A percentile compares a stretch with the other conserved stretches of the same genome.
phyloP scores from a whole-genome alignment of 306 rosid species.

The Cucurbita maxima region DNA sequence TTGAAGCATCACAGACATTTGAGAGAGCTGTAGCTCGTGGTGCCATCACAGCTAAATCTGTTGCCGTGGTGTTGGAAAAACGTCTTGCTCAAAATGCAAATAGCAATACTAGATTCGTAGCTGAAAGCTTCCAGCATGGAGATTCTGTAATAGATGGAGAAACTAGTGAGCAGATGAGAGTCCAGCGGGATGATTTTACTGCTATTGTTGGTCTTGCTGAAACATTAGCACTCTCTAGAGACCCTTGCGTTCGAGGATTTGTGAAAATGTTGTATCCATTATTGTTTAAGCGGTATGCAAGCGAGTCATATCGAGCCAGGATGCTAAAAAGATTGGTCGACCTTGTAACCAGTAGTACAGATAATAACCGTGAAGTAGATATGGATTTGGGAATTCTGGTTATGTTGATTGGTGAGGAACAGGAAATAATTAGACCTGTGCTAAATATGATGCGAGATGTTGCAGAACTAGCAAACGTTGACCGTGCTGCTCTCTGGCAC shows the following conservation, averaged over 20 bases:
- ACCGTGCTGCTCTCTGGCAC: conserved; percentile 95
- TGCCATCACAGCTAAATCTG: conserved; percentile 65
- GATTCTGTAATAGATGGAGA: conserved; percentile 52
- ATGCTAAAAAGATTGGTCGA: conserved; percentile 89
- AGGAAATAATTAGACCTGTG: conserved; percentile 63
- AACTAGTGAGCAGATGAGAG: conserved; percentile 50
- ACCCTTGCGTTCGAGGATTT: conserved; percentile 65
- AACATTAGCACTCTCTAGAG: conserved; percentile 74
- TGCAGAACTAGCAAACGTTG: conserved; percentile 80
- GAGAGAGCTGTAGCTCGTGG: conserved; percentile 97
- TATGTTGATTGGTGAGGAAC: conserved; percentile 76
- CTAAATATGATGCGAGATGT: conserved; percentile 90
- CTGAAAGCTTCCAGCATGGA: conserved; percentile 45
- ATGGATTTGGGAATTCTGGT: conserved; percentile 77
- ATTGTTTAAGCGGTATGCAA: conserved; percentile 85
- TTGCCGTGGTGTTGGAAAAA: conserved; percentile 81
- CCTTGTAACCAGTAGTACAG: conserved; percentile 57
- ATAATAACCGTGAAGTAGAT: conserved; percentile 54
- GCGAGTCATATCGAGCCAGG: conserved; percentile 60
- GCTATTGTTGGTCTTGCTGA: conserved; percentile 95
- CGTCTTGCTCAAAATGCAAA: conserved; percentile 66
- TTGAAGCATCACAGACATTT: conserved; percentile 90
- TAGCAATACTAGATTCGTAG: conserved; percentile 27
- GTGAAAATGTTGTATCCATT: conserved; percentile 70
- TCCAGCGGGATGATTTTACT: conserved; percentile 72